phyloP scores from a whole-genome alignment of 2,329 filamentous ascomycete species.

The Pseudogymnoascus sp. region DNA sequence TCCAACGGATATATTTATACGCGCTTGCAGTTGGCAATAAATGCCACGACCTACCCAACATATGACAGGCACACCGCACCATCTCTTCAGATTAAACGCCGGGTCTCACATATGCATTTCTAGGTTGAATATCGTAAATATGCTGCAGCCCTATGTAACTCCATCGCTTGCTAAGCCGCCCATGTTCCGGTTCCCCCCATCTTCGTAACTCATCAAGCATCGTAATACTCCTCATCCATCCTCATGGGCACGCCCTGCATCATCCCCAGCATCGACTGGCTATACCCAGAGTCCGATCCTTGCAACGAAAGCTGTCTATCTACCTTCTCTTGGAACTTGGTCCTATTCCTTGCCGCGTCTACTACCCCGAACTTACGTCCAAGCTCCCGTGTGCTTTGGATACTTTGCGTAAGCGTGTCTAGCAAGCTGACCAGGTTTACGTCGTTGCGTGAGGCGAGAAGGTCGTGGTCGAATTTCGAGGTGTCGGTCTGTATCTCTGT shows the following conservation, averaged over 20 bases:
- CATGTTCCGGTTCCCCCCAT: not conserved
- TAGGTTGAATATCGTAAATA: slow-evolving; percentile 6
- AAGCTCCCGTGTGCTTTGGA: slow-evolving; percentile 63
- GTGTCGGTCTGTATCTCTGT: slow-evolving; percentile 38
- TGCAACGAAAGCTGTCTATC: not conserved
- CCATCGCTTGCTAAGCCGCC: not conserved
- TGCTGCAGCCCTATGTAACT: slow-evolving; percentile 3
- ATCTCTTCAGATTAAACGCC: not conserved
- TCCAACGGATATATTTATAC: not conserved
- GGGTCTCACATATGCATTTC: not conserved
- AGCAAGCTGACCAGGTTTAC: slow-evolving; percentile 73
- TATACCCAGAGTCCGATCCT: not conserved
- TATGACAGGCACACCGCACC: not conserved
- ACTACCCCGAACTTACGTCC: slow-evolving; percentile 66
- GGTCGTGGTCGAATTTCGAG: slow-evolving; percentile 60
- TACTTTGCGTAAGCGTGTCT: slow-evolving; percentile 64
- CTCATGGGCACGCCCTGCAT: not conserved
- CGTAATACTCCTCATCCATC: slow-evolving; percentile 1
- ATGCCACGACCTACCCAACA: not conserved
- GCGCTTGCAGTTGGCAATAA: not conserved
- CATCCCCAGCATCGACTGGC: not conserved
- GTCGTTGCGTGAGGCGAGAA: slow-evolving; percentile 73
- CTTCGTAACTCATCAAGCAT: slow-evolving; percentile 6
- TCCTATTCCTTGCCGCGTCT: slow-evolving; percentile 32
- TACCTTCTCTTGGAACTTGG: slow-evolving; percentile 7